Base-by-base conservation (phyloP, 768 basidiomycete species). In the Baorangia bicolor region DNA sequence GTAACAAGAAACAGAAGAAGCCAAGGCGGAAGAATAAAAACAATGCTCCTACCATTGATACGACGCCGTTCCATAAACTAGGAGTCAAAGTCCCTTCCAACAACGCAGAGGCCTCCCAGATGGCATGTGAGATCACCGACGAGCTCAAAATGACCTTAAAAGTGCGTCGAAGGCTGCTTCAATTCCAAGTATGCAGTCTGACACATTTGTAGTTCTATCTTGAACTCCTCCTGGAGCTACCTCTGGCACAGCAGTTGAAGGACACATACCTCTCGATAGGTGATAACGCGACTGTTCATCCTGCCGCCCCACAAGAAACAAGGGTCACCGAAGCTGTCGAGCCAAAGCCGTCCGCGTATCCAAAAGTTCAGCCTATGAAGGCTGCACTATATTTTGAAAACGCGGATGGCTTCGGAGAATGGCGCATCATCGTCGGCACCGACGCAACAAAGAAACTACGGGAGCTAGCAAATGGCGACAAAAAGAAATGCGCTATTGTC, bases 371-470 rank as follows among this genome's bases (percentile, higher is more conserved):
- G 49, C 81, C 84, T 0, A 76, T 84, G 75, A 85, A 81, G 65
- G 78, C 83, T 60, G 83, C 82, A 0, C 68, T 86, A 1, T 79
- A 85, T 64, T 85, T 85, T 55, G 80, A 85, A 25, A 82, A 75
- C 38, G 77, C 79, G 0, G 74, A 79, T 10, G 82, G 81, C 0
- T 86, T 88, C 40, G 87, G 88, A 3, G 76, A 79, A 23, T 89
- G 87, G 88, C 71, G 72, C 0, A 80, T 89, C 46, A 67, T 85
- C 18, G 79, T 87, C 6, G 79, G 81, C 8, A 77, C 74, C 0
- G 71, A 77, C 20, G 85, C 83, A 0, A 76, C 79, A 48, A 68
- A 68, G 16, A 75, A 82, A 55, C 64, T 88, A 4, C 77, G 81
- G 6, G 77, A 81, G 37, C 62, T 77, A 14, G 76, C 76, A 0